Evolutionary conservation across 257 asterid species (phyloP), one percentile per base, ranked within the genome.

Genomic region (Rubia yunnanensis): DNA sequence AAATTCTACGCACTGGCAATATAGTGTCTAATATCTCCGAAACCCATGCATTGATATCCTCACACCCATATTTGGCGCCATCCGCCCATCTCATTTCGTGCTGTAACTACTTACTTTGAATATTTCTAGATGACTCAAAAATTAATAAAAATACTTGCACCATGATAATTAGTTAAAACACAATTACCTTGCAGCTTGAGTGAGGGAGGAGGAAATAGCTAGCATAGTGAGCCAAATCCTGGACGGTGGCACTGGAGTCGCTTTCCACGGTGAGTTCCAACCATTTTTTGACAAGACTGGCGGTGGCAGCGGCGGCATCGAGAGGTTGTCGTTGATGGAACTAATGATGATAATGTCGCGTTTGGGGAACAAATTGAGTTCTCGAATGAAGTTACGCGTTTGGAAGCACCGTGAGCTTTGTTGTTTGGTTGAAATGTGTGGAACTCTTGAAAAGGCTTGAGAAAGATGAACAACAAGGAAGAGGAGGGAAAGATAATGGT

Each of bases 141-240:
- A 36, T 36, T 36, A 36, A 6, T 36, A 0, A 36, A 39, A 39
- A 13, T 39, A 39, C 4, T 39, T 13, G n/a, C n/a, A n/a, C n/a
- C n/a, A n/a, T n/a, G n/a, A n/a, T n/a, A n/a, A n/a, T n/a, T n/a
- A n/a, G n/a, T n/a, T 41, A 14, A 11, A 0, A 14, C 3, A 41
- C 13, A 14, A 41, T 1, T 60, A 84, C 95, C 91, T 86, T 60
- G 96, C 94, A 30, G 68, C 79, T 58, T 77, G 54, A 15, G 91
- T 82, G 80, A 10, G 78, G 78, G 63, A 89, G 86, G 7, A 66
- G 75, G 67, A 70, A 77, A 62, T 89, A 89, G 31, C 96, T 94
- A 41, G 95, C 95, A 76, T 80, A 87, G 71, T 89, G 95, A 31
- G 88, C 89, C 6, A 83, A 71, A 23, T 85, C 84, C 67, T 63